Conservation (phyloP, 495 filamentous ascomycete genomes). For the Penicillium bovifimosum region DNA sequence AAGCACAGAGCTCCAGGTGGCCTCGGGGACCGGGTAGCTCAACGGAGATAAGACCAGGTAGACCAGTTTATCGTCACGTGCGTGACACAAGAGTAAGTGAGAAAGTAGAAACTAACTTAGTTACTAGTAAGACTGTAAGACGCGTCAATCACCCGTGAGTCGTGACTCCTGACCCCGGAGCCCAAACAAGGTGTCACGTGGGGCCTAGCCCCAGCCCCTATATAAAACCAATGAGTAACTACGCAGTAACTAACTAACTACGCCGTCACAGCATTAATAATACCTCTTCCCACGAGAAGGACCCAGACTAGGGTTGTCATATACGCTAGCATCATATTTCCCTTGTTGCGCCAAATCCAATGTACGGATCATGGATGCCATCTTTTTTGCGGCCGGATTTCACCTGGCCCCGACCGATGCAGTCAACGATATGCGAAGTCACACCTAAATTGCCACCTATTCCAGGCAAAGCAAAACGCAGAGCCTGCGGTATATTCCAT, state of each 20-base stretch:
- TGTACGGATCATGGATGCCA: constrained; percentile 6
- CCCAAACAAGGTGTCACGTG: too few species aligned
- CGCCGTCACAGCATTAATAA: background rate
- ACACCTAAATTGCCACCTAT: constrained; percentile 6
- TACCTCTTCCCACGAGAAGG: background rate
- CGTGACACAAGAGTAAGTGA: background rate
- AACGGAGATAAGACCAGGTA: constrained; percentile 7
- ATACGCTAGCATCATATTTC: background rate
- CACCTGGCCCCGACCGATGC: constrained; percentile 19
- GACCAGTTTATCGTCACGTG: constrained; percentile 5
- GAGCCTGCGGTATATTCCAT: constrained; percentile 22
- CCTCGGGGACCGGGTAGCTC: background rate
- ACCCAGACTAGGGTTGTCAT: background rate
- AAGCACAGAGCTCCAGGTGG: background rate
- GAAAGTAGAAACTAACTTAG: too few species aligned
- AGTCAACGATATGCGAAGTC: constrained; percentile 8
- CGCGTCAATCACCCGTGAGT: too few species aligned
- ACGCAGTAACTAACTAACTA: too few species aligned
- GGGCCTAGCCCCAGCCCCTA: too few species aligned
- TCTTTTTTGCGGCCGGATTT: constrained; percentile 24
- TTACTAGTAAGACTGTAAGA: too few species aligned
- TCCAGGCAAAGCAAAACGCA: constrained; percentile 3
- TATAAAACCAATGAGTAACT: background rate
- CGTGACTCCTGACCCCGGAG: too few species aligned
- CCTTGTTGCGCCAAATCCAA: background rate